Evolutionary conservation across 208 protist genomes (phyloP), one percentile per base, ranked within the genome.

Genomic region (Strigomonas culicis): DNA sequence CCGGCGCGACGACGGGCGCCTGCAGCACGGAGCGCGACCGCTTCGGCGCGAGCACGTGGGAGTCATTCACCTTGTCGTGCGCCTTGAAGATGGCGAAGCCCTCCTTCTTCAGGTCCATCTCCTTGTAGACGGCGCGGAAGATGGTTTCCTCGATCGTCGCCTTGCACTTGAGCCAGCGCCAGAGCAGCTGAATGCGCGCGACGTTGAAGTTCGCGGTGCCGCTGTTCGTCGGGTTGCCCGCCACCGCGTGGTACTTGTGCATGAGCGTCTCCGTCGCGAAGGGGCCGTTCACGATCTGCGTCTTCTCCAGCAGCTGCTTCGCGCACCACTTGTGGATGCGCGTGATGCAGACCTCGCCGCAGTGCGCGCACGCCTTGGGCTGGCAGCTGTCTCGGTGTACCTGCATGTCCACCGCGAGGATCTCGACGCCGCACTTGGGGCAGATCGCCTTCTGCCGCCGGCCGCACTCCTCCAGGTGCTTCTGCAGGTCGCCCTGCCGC

Each of bases 101-200:
- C 68, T 94, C 84, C 68, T 91, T 91, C 63, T 90, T 94, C 21
- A 89, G 77, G 63, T 94, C 83, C 83, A 92, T 92, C 71, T 94
- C 84, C 67, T 90, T 92, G 66, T 88, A 88, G 15, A 88, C 84
- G 28, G 80, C 71, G 34, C 87, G 81, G 68, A 91, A 93, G 52
- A 93, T 80, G 3, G 75, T 77, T 62, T 93, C 84, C 74, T 93
- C 87, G 34, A 93, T 80, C 53, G 87, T 61, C 24, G 60, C 79
- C 52, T 84, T 88, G 67, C 75, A 78, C 75, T 93, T 93, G 30
- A 88, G 75, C 84, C 87, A 93, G 19, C 81, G 78, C 87, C 87
- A 93, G 32, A 93, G 80, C 31, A 90, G 75, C 77, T 93, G 87
- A 21, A 90, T 85, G 27, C 80, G 79, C 24, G 81, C 87, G n/a